Percentiles rank a stretch among this genome's conserved stretches.
These are phyloP conservation scores for Heliamphora ciliata DNA, from an alignment of 179 eudicot species.

Conservation along the genomic window DNA sequence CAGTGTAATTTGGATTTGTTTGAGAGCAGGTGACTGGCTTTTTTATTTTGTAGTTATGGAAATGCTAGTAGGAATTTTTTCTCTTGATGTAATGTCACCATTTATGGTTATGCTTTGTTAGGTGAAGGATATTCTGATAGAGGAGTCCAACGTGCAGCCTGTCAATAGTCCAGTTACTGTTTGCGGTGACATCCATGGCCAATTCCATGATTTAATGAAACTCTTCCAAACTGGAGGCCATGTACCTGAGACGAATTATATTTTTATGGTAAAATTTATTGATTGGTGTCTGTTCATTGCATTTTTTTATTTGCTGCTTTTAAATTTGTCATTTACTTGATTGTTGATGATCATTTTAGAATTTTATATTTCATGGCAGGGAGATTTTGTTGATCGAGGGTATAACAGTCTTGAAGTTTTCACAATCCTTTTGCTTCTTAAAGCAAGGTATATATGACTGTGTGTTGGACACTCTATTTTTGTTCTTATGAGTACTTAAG, in stretches of 20 bases:
- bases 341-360: neutral
- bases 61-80: conserved; percentile 4
- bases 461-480: neutral
- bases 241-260: conserved; percentile 87
- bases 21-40: neutral
- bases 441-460: conserved; percentile 65
- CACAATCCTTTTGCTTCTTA: conserved; percentile 94
- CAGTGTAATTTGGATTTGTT: neutral
- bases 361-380: conserved; percentile 39
- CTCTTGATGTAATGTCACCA: conserved; percentile 1
- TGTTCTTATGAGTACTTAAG: conserved; percentile 1
- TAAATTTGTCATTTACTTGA: conserved; percentile 11
- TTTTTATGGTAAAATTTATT: conserved; percentile 64
- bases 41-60: conserved; percentile 10
- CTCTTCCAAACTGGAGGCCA: conserved; percentile 88
- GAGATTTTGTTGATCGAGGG: conserved; percentile 99
- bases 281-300: neutral
- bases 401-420: conserved; percentile 97
- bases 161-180: conserved; percentile 93
- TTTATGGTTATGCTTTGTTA: conserved; percentile 20
- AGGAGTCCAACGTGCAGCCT: conserved; percentile 88
- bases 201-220: conserved; percentile 82
- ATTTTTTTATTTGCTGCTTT: conserved; percentile 11
- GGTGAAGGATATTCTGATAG: conserved; percentile 83
- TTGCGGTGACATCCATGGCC: conserved; percentile 89